Base-by-base conservation (phyloP, 1,284 basidiomycete species). In the Austropuccinia psidii region DNA sequence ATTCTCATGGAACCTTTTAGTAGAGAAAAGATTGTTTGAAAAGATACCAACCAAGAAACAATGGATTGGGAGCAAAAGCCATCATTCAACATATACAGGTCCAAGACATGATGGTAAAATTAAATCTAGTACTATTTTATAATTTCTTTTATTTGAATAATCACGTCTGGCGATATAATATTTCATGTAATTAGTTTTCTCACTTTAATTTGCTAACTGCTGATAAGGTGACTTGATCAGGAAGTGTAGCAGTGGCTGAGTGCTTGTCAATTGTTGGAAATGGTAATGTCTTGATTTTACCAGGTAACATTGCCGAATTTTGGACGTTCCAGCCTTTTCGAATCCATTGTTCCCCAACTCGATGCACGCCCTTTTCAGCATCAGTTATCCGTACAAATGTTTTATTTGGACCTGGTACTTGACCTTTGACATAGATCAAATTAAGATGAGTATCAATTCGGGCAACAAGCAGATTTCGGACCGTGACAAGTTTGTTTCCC, bases 401-500 rank as follows among this genome's bases (percentile, higher is more conserved):
- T 41, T 84, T 84, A 60, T 85, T 83, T 8, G 81, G 79, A 0
- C 86, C 85, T 1, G 85, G 85, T 0, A 87, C 83, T 35, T 80
- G 79, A 6, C 86, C 86, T 74, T 85, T 83, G 65, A 99, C 89
- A 80, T 90, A 97, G 75, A 99, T 84, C 60, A 97, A 85, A 81
- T 96, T 89, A 68, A 95, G 86, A 17, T 84, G 83, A 21, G 87
- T 87, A 83, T 98, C 95, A 74, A 98, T 85, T 37, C 93, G 89
- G 74, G 95, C 86, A 41, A 98, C 92, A 1, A 88, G 83, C 35
- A 98, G 86, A 80, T 97, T 98, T 80, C 95, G 93, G 13, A 87
- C 85, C 11, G 94, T 98, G 19, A 87, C 87, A 54, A 89, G 88
- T 77, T 87, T 85, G 75, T 88, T 89, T 69, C 96, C 96, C 85